These are phyloP conservation scores for Pichia sp. DNA, from an alignment of 1,139 yeast species.

Conservation along the genomic window DNA sequence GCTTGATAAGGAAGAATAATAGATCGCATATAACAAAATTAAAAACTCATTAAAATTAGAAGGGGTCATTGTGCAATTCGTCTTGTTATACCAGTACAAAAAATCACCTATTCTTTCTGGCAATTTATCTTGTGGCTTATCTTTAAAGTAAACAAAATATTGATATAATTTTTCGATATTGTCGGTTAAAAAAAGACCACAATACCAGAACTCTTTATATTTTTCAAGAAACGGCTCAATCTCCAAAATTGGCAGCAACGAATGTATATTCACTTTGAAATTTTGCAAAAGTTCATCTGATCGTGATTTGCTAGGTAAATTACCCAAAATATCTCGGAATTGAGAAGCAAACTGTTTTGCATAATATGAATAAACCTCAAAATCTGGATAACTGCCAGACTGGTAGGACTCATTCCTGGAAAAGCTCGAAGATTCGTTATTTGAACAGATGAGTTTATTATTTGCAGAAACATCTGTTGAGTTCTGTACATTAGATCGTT, in stretches of 20 bases:
- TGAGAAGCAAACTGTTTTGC: slow-evolving; percentile 10
- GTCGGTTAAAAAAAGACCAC: slow-evolving; percentile 17
- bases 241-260: slow-evolving; percentile 42
- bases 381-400: neutral
- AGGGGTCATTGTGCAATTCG: slow-evolving; percentile 12
- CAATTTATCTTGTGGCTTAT: slow-evolving; percentile 1
- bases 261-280: slow-evolving; percentile 44
- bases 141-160: slow-evolving; percentile 10
- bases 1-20: slow-evolving; percentile 15
- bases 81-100: slow-evolving; percentile 17
- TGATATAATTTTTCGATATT: slow-evolving; percentile 17
- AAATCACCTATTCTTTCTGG: slow-evolving; percentile 14
- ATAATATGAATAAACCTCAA: slow-evolving; percentile 5
- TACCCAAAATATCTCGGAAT: slow-evolving; percentile 21
- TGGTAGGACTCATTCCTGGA: too few relatives aligned
- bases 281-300: slow-evolving; percentile 42
- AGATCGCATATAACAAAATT: slow-evolving; percentile 15
- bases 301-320: slow-evolving; percentile 34
- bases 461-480: too few relatives aligned
- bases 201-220: slow-evolving; percentile 44
- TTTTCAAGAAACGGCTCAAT: slow-evolving; percentile 34
- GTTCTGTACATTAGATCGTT: too few relatives aligned
- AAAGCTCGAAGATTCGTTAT: too few relatives aligned
- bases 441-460: too few relatives aligned
- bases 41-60: slow-evolving; percentile 16